Base-by-base conservation (phyloP, 805 yeast genomes). In the Metschnikowia bowlesiae region DNA sequence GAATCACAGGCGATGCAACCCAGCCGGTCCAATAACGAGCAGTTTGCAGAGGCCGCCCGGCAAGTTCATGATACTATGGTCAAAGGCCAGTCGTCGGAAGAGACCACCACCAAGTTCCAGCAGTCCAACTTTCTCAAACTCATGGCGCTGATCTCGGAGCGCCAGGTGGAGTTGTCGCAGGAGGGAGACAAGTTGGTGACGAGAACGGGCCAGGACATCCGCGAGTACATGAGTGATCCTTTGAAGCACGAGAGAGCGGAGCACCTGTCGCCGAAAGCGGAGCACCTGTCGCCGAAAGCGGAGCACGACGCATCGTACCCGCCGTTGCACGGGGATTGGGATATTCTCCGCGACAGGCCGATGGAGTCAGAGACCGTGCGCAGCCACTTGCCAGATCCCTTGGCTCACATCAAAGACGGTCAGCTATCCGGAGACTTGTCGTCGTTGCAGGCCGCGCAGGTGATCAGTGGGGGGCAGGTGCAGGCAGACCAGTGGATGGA, bases 381-480 rank as follows among this genome's bases (percentile, higher is more conserved):
- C 9, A 61, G 61, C 51, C 71, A 63, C 42, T 61, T 72, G 32
- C 77, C 78, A 1, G 78, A 73, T 47, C 78, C 78, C 0, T 59
- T 73, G 43, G 74, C 76, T 4, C 78, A 73, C 52, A 65, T 73
- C 22, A 61, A 60, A 39, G 75, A 73, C 47, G 77, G 77, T 2
- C 66, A 59, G n/a, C 57, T 73, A 8, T 59, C 54, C 10, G 67
- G 59, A 10, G 62, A 58, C 31, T 55, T 71, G 35, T 53, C 49
- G 16, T 70, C 76, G 3, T 58, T 73, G 8, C 61, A 63, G 40
- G 76, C 77, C 3, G 78, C 78, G 3, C 62, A 67, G 49, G 60
- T 72, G 6, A 58, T 72, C 22, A 70, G 74, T 52, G 77, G 77
- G 0, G 67, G 70, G 38, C 78, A 73, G 55, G 73, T 73, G 16